phyloP scores from a whole-genome alignment of 805 yeast genomes.

The Spathaspora hagerdaliae region DNA sequence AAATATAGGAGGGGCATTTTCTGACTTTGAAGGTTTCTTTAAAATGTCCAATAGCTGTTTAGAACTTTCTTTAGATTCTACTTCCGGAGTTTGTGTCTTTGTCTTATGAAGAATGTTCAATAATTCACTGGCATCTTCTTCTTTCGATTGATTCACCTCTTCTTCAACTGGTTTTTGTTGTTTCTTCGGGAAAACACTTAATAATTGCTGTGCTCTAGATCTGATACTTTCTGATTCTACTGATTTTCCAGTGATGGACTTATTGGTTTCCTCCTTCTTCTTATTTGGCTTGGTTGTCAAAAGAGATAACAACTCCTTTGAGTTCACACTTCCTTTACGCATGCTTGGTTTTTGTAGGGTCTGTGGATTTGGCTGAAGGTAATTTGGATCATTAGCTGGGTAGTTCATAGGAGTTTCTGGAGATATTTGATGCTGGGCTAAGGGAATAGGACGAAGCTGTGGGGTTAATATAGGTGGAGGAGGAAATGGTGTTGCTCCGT shows the following conservation, averaged over 20 bases:
- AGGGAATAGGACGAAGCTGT: conserved; percentile 3
- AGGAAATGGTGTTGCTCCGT: conserved; percentile 4
- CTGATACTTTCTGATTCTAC: conserved; percentile 19
- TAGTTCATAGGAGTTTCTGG: conserved; percentile 7
- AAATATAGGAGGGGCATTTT: neutral
- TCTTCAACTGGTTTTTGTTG: neutral
- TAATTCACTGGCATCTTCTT: neutral
- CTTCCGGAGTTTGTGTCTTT: neutral
- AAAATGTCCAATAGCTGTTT: neutral
- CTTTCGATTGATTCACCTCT: neutral
- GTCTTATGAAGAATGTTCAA: conserved; percentile 1
- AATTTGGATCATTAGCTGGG: conserved; percentile 3
- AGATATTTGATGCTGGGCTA: conserved; percentile 6
- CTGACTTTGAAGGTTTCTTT: neutral
- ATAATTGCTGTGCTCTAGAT: conserved; percentile 27
- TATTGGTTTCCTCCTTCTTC: conserved; percentile 1
- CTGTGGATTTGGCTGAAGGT: conserved; percentile 30
- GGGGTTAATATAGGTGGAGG: conserved; percentile 5
- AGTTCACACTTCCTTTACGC: conserved; percentile 28
- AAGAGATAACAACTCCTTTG: conserved; percentile 41
- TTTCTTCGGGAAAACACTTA: conserved; percentile 22
- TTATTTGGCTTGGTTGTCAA: conserved; percentile 25
- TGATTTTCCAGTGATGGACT: conserved; percentile 6
- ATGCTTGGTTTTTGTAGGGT: conserved; percentile 33
- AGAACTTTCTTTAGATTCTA: neutral